These are phyloP conservation scores for Rhizomucor pusillus DNA, from an alignment of 371 early-diverging fungal species.

Conservation along the genomic window DNA sequence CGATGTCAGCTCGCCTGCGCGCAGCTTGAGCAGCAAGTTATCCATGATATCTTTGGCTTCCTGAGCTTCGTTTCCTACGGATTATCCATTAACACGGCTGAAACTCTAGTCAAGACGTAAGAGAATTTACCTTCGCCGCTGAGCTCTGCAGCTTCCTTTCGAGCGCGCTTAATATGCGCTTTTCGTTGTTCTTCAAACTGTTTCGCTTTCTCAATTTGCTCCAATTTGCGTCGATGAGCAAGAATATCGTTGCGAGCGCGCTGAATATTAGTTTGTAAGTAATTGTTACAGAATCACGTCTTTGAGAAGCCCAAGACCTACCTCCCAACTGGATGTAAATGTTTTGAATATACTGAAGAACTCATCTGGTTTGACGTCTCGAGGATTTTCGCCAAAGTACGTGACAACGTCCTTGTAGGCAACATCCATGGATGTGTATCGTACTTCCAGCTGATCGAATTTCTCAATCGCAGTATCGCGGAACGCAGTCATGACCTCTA, in stretches of 20 bases:
- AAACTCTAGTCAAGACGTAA: too few species aligned
- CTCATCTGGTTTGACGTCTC: constrained; percentile 81
- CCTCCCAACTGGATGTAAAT: constrained; percentile 72
- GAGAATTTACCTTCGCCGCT: constrained; percentile 35
- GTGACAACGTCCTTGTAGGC: constrained; percentile 68
- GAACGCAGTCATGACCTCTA: constrained; percentile 47
- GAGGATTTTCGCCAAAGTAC: constrained; percentile 83
- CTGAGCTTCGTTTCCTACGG: constrained; percentile 26
- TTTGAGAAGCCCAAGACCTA: constrained; percentile 2
- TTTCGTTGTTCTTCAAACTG: constrained; percentile 48
- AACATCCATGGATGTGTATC: constrained; percentile 60
- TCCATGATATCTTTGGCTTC: constrained; percentile 84
- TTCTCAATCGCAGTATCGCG: constrained; percentile 44
- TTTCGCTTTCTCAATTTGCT: constrained; percentile 36
- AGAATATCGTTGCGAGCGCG: constrained; percentile 39
- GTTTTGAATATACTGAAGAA: constrained; percentile 87
- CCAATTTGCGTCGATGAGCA: constrained; percentile 26
- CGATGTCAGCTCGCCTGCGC: constrained; percentile 66
- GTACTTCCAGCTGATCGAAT: constrained; percentile 49
- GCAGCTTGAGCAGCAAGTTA: constrained; percentile 73
- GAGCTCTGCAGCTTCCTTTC: constrained; percentile 26
- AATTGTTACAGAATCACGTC: neutral
- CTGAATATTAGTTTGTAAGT: constrained; percentile 6
- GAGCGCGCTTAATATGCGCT: constrained; percentile 29
- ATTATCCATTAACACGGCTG: too few species aligned